phyloP scores from a whole-genome alignment of 345 rosid species.

The Odontarrhena argentea region DNA sequence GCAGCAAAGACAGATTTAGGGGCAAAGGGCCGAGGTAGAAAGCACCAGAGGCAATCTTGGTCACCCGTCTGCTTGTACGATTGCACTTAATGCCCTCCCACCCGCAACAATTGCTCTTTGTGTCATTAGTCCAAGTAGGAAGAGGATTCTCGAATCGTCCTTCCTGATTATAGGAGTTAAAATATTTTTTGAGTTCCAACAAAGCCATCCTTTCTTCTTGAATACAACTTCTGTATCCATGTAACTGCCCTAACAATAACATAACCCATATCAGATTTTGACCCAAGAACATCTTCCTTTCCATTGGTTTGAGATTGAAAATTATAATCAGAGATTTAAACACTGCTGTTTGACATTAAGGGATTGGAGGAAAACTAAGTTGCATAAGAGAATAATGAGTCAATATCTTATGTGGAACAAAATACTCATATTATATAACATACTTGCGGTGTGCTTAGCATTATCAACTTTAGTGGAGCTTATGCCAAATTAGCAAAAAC shows the following conservation, averaged over 20 bases:
- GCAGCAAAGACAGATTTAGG: constrained; percentile 3
- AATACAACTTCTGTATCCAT: too few relatives aligned
- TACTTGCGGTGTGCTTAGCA: constrained; percentile 6
- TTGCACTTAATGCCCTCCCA: background rate
- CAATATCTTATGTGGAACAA: background rate
- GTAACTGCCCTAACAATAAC: too few relatives aligned
- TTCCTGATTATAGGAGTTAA: background rate
- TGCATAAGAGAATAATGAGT: constrained; percentile 1
- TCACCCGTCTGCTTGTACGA: background rate
- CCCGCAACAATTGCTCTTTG: background rate
- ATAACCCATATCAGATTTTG: too few relatives aligned
- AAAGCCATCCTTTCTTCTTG: too few relatives aligned
- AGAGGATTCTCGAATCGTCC: background rate
- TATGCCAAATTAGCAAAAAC: too few relatives aligned
- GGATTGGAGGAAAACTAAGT: background rate
- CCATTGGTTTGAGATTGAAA: too few relatives aligned
- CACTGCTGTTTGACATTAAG: background rate
- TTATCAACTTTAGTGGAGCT: background rate
- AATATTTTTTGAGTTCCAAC: background rate
- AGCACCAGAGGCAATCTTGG: too few relatives aligned
- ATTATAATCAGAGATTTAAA: too few relatives aligned
- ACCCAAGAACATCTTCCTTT: too few relatives aligned
- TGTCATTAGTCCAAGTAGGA: constrained; percentile 18
- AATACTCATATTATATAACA: background rate
- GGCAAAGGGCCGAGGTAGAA: too few relatives aligned